Conservation (phyloP, 768 basidiomycete genomes). For the Russula lepida region DNA sequence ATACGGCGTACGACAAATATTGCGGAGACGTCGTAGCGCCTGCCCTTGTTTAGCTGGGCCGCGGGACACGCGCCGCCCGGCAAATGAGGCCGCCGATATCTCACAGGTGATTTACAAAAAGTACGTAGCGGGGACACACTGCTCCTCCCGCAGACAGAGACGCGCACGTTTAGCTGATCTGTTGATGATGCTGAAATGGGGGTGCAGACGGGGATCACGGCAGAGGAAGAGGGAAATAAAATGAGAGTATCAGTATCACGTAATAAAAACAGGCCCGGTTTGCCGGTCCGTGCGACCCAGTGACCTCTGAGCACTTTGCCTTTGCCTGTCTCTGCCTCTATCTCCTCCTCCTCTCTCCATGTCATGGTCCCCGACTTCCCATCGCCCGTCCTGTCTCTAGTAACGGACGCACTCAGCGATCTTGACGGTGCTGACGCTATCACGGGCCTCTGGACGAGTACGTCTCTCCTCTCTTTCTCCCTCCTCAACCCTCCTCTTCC, state of each 20-base stretch:
- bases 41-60: not conserved
- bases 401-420: conserved; percentile 56
- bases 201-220: not conserved
- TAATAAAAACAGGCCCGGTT: not conserved
- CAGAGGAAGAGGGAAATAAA: not conserved
- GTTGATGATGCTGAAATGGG: too few relatives aligned
- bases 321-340: too few relatives aligned
- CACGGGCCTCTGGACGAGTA: conserved; percentile 60
- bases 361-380: conserved; percentile 47
- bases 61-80: conserved; percentile 2
- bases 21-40: conserved; percentile 16
- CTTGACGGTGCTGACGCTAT: conserved; percentile 63
- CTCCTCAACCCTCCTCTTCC: conserved; percentile 1
- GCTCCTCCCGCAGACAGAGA: not conserved
- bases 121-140: not conserved
- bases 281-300: not conserved
- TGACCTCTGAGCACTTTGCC: not conserved
- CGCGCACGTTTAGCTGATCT: not conserved
- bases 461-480: conserved; percentile 23
- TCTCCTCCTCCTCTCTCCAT: not conserved
- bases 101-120: not conserved
- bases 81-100: not conserved
- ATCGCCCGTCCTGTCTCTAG: conserved; percentile 58
- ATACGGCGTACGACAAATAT: not conserved
- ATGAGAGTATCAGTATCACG: not conserved